Base-by-base conservation (phyloP, 345 rosid species). In the Lepidium aucheri region DNA sequence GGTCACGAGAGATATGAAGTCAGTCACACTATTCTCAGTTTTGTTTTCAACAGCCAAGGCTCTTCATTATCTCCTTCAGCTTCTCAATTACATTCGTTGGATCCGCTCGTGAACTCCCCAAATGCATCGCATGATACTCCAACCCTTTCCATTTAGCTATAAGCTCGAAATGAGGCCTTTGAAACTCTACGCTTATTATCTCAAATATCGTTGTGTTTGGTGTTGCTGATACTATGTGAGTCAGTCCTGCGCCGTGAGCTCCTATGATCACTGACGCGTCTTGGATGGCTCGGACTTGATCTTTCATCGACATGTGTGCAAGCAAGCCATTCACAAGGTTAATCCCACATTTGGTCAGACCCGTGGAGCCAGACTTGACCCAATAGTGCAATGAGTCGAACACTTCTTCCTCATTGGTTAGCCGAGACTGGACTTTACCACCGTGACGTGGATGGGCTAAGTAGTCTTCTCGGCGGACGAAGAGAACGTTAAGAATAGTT, bases 161-260 rank as follows among this genome's bases (percentile, higher is more conserved):
- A 70, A 86, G 75, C 57, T 70, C 76, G 75, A 90, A 94, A 70
- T 94, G 99, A 0, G 96, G 99, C 14, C 99, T 83, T 52, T 80
- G 79, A 58, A 75, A 94, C 35, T 72, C 64, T 9, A 71, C 61
- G 70, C 95, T 85, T 6, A 90, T 62, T 18, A 94, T 83, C 83
- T 90, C 97, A 9, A 94, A 82, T 64, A 94, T 80, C 44, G 92
- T 89, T 10, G 97, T 88, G 77, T 85, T 81, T 28, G 96, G 88
- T 14, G 82, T 77, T 3, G 97, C 97, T 3, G 96, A 86, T 14
- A 94, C 89, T 5, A 86, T 85, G 73, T 94, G 97, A 14, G 99
- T 90, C 17, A 90, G 84, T 22, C 99, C 99, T 3, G 99, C 97
- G 30, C 99, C 99, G 46, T 94, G 99, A 68, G 99, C 99, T 57